Base-by-base conservation (phyloP, 2,329 filamentous ascomycete genomes). In the Myriosclerotinia duriaeana region DNA sequence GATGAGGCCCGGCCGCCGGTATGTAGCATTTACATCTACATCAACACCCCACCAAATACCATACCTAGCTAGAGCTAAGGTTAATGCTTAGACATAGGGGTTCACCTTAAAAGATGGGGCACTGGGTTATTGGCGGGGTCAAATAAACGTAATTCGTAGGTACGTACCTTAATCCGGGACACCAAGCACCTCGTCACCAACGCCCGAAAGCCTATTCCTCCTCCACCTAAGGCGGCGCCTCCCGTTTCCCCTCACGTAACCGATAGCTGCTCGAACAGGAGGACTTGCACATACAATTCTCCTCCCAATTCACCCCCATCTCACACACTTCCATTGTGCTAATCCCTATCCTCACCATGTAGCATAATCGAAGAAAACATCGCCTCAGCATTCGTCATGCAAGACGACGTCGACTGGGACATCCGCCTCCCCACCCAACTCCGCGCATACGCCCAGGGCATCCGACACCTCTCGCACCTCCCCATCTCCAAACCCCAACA, bases 351-450 rank as follows among this genome's bases (percentile, higher is more conserved):
- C 14, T 17, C n/a, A 69, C 72, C 3, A 74, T 11, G 17, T 11
- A 75, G 12, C 38, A 78, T 64, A 8, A 12, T 64, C 36, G 40
- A 56, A 17, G 46, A 26, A 8, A 44, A 64, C 1, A 38, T 64
- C 15, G 72, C 76, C 6, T 77, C 77, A 8, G 79, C 78, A 8
- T 69, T 81, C 8, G 78, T 80, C 26, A 71, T 81, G 70, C 78
- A 81, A 67, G 79, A 80, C 62, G 78, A 81, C 70, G 75, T 78
- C 58, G 79, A 81, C 70, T 80, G 78, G 79, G 79, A 80, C 67
- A 74, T 79, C 56, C 71, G 75, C 22, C 70, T 80, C 59, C 76
- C 76, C 63, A 58, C 67, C 1, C 71, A 78, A 65, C 68, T 78
- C 20, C 67, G 69, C n/a, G 71, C 75, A n/a, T 73, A 77, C 53